These are phyloP conservation scores for Spizellomyces punctatus DNA, from an alignment of 192 early-diverging fungal genomes.

Conservation along the genomic window DNA sequence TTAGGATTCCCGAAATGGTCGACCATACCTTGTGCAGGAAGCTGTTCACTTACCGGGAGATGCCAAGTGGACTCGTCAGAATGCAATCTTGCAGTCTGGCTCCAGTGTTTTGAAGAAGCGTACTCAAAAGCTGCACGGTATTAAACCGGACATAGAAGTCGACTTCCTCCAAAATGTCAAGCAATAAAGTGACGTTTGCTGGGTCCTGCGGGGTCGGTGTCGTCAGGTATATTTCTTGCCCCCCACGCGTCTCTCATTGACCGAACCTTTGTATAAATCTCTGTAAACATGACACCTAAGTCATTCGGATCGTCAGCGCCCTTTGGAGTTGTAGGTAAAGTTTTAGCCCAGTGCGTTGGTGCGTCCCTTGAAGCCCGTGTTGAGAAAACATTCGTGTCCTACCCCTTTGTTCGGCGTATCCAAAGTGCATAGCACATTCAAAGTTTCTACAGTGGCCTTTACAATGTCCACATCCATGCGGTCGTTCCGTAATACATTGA, in stretches of 20 bases:
- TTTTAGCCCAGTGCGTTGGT: background rate
- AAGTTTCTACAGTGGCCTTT: constrained; percentile 86
- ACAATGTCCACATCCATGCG: constrained; percentile 82
- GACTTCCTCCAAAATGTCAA: constrained; percentile 86
- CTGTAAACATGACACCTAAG: constrained; percentile 45
- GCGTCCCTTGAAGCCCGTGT: background rate
- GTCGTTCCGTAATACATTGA: constrained; percentile 77
- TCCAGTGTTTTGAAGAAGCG: constrained; percentile 65
- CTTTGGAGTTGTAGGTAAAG: background rate
- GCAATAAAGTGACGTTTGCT: constrained; percentile 73
- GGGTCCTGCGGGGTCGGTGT: constrained; percentile 33
- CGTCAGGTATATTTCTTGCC: background rate
- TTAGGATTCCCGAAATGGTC: background rate
- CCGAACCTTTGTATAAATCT: constrained; percentile 50
- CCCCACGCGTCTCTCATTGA: background rate
- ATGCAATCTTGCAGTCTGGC: constrained; percentile 79
- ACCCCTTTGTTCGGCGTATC: constrained; percentile 6
- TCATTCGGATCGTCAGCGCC: constrained; percentile 31
- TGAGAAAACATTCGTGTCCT: background rate
- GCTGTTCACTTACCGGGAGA: constrained; percentile 31
- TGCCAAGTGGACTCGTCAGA: constrained; percentile 73
- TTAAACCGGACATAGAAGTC: constrained; percentile 97
- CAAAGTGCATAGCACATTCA: constrained; percentile 70
- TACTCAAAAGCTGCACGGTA: constrained; percentile 82
- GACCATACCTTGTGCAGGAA: background rate